Percentiles rank a stretch among this genome's conserved stretches.
Conservation (phyloP, 805 yeast genomes). For the Yarrowia bubula region DNA sequence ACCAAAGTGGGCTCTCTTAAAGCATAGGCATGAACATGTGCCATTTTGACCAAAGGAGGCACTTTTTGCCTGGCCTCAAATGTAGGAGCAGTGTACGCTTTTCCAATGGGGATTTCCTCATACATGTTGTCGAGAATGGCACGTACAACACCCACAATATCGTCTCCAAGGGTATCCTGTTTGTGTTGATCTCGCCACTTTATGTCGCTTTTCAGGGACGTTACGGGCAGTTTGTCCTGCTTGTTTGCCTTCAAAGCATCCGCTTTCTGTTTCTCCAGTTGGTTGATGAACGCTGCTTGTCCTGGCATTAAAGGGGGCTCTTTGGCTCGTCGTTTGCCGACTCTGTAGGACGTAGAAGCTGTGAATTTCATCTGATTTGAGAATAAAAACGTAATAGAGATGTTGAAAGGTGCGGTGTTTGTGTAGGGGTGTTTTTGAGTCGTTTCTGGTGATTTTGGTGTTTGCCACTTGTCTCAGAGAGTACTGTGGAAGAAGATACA, state of each 20-base stretch:
- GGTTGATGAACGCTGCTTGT: conserved; percentile 17
- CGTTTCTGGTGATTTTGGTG: no score
- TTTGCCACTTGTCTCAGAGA: no score
- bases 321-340: conserved; percentile 14
- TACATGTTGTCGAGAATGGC: conserved; percentile 36
- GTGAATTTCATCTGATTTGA: conserved; percentile 12
- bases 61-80: background rate
- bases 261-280: conserved; percentile 11
- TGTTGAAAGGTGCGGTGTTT: background rate
- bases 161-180: background rate
- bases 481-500: no score
- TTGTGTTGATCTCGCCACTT: background rate
- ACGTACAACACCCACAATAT: conserved; percentile 33
- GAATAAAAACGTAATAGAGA: background rate
- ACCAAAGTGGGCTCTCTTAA: conserved; percentile 18
- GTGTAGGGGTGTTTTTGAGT: background rate
- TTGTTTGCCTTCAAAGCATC: background rate
- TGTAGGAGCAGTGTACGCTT: conserved; percentile 19
- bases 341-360: conserved; percentile 2
- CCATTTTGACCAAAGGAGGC: conserved; percentile 9
- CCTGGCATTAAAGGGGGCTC: conserved; percentile 22
- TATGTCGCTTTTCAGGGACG: background rate
- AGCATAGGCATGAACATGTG: conserved; percentile 10
- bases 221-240: conserved; percentile 2
- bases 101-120: conserved; percentile 37